Conservation (phyloP, 169 alveolate genomes). For the Cryptosporidium xiaoi region DNA sequence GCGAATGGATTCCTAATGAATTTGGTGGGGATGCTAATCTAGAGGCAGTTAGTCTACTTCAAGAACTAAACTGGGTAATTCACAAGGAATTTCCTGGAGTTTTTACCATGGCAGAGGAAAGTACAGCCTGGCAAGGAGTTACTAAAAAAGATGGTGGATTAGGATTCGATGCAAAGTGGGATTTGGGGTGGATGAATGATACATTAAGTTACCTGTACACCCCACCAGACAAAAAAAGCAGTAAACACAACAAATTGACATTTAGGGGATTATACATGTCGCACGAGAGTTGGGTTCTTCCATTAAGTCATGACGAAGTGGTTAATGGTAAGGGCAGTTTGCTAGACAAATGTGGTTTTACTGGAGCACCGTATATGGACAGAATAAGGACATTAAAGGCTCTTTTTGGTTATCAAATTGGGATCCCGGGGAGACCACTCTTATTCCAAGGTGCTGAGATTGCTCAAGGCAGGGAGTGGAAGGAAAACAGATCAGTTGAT, state of each 20-base stretch:
- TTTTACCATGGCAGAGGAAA: constrained; percentile 82
- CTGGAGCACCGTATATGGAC: constrained; percentile 81
- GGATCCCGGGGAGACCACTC: constrained; percentile 82
- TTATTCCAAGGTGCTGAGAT: constrained; percentile 82
- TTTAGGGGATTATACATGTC: constrained; percentile 83
- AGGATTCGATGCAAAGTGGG: constrained; percentile 84
- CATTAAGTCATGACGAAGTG: constrained; percentile 81
- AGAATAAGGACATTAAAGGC: constrained; percentile 79
- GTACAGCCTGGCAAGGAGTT: constrained; percentile 83
- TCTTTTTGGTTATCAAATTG: constrained; percentile 80
- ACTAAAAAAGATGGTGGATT: constrained; percentile 79
- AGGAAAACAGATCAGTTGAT: constrained; percentile 80
- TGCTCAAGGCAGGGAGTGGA: constrained; percentile 83
- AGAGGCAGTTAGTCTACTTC: constrained; percentile 81
- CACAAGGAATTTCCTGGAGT: constrained; percentile 83
- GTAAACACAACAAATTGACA: constrained; percentile 80
- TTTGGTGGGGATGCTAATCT: constrained; percentile 82
- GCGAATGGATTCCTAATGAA: constrained; percentile 83
- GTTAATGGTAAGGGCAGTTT: constrained; percentile 82
- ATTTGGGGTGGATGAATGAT: constrained; percentile 84
- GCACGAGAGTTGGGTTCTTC: constrained; percentile 81
- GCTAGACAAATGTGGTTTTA: constrained; percentile 81
- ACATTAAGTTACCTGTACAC: constrained; percentile 78
- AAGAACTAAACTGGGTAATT: constrained; percentile 82
- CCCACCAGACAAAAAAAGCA: constrained; percentile 76